Evolutionary conservation across 176 grass and related monocot genomes (phyloP).

Genomic region (Lolium perenne): DNA sequence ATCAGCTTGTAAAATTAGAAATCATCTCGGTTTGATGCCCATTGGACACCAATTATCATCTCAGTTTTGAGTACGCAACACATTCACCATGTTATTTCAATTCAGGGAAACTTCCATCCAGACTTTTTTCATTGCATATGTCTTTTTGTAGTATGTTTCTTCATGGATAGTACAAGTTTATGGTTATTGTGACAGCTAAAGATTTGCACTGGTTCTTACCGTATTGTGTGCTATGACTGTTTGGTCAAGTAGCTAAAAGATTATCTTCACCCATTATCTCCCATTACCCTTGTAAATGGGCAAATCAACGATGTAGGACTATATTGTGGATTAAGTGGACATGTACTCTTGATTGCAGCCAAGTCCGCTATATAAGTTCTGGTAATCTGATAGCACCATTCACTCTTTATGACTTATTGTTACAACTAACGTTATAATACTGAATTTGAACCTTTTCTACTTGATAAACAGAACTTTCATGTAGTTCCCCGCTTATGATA

Average conservation of each 20-base stretch:
- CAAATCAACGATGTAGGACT: not conserved
- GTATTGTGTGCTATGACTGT: constrained; percentile 6
- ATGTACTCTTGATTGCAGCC: constrained; percentile 8
- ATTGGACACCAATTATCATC: not conserved
- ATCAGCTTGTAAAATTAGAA: constrained; percentile 18
- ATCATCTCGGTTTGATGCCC: not conserved
- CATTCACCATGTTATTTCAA: constrained; percentile 21
- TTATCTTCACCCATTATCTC: constrained; percentile 17
- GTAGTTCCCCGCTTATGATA: not conserved
- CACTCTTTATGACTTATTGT: constrained; percentile 10
- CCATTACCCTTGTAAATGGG: constrained; percentile 11
- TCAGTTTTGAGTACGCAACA: constrained; percentile 6
- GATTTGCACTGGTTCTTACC: constrained; percentile 9
- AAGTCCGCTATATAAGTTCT: not conserved
- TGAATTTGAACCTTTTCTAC: constrained; percentile 21
- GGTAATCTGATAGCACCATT: not conserved
- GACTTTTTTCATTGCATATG: not conserved
- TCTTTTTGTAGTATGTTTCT: not conserved
- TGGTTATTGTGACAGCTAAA: constrained; percentile 19
- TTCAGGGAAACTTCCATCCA: constrained; percentile 14
- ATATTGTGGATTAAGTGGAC: not conserved
- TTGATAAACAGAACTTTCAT: constrained; percentile 15
- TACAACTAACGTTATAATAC: not conserved
- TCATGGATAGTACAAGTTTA: constrained; percentile 17
- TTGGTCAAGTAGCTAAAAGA: constrained; percentile 26